These are phyloP conservation scores for Echinosphaeria canescens DNA, from an alignment of 2,329 filamentous ascomycete genomes.

Conservation along the genomic window DNA sequence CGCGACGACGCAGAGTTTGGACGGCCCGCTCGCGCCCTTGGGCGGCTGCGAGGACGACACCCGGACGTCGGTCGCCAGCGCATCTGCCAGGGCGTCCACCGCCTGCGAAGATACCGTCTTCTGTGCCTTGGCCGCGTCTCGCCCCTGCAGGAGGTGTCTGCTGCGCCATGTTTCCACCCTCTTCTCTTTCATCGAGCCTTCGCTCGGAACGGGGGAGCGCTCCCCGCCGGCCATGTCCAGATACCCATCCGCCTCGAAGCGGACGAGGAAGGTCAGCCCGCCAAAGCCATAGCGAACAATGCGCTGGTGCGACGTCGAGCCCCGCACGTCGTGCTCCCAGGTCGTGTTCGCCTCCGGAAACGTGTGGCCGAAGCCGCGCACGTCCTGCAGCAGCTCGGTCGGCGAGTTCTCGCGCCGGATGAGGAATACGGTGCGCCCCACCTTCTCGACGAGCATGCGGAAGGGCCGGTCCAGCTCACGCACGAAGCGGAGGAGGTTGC, in stretches of 20 bases:
- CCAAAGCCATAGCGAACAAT: slow-evolving; percentile 35
- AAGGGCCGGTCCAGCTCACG: slow-evolving; percentile 22
- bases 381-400: slow-evolving; percentile 26
- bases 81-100: no score
- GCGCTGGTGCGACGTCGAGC: slow-evolving; percentile 39
- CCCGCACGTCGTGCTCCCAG: slow-evolving; percentile 30
- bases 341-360: slow-evolving; percentile 46
- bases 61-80: no score
- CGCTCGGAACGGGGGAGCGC: no score
- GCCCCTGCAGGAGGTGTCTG: no score
- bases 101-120: no score
- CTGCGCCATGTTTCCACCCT: no score
- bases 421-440: slow-evolving; percentile 38
- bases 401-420: slow-evolving; percentile 38
- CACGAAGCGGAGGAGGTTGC: slow-evolving; percentile 36
- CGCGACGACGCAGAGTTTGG: background rate
- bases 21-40: no score
- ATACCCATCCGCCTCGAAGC: no score
- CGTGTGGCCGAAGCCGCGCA: slow-evolving; percentile 39
- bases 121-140: no score
- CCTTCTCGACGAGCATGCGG: slow-evolving; percentile 31
- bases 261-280: slow-evolving; percentile 19
- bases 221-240: no score
- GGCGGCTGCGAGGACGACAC: no score
- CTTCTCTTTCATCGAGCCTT: no score